Conservation (phyloP, 2,329 filamentous ascomycete genomes). For the Penicillium decumbens region DNA sequence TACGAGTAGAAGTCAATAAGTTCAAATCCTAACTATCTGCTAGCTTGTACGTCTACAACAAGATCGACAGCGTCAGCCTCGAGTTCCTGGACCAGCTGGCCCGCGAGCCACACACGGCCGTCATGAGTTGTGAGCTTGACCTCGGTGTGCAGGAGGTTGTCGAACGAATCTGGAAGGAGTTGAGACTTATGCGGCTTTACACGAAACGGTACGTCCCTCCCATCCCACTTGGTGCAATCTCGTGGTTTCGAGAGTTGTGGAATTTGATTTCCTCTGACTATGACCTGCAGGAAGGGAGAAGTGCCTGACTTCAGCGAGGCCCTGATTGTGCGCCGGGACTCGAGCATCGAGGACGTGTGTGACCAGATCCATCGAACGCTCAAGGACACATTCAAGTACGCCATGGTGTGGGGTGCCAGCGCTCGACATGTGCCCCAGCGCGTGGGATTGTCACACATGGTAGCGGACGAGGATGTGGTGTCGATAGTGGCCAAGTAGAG, state of each 20-base stretch:
- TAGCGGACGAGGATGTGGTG: conserved; percentile 66
- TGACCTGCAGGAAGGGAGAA: conserved; percentile 64
- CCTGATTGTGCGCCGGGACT: conserved; percentile 82
- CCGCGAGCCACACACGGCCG: conserved; percentile 85
- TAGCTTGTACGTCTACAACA: conserved; percentile 97
- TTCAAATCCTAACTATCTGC: not conserved
- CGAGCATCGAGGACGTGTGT: conserved; percentile 93
- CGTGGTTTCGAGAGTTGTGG: not conserved
- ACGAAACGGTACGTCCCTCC: conserved; percentile 62
- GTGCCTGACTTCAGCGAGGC: conserved; percentile 89
- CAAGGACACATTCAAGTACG: conserved; percentile 99
- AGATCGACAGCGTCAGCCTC: conserved; percentile 90
- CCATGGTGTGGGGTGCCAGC: conserved; percentile 94
- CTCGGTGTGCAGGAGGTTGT: conserved; percentile 90
- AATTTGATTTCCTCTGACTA: conserved; percentile 1
- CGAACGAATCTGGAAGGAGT: conserved; percentile 89
- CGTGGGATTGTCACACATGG: conserved; percentile 77
- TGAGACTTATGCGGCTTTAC: conserved; percentile 85
- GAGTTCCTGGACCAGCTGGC: conserved; percentile 91
- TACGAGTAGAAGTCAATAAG: not conserved
- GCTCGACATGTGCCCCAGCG: conserved; percentile 91
- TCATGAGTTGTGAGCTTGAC: conserved; percentile 97
- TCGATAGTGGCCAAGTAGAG: conserved; percentile 55
- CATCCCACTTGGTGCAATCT: not conserved
- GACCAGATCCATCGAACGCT: conserved; percentile 88